Percentiles rank a stretch among this genome's conserved stretches.
Conservation (phyloP, 352 stramenopile genomes). For the Globisporangium nagaii region DNA sequence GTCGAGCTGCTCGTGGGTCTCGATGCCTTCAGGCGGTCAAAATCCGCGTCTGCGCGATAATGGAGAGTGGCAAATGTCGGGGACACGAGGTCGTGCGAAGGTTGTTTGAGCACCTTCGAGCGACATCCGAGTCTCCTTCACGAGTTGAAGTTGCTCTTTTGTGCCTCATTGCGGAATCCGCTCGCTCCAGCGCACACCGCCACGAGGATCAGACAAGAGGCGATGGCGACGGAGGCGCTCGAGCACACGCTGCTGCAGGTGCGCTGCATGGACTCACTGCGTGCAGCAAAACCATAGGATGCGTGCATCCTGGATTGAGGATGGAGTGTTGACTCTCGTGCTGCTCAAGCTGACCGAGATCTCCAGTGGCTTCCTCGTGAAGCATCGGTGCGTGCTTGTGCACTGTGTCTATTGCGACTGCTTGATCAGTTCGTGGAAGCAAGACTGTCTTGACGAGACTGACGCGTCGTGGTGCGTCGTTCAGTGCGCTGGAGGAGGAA, state of each 20-base stretch:
- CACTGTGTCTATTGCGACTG: too few species aligned
- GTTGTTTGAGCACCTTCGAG: too few species aligned
- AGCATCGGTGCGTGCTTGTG: constrained; percentile 7
- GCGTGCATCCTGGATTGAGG: too few species aligned
- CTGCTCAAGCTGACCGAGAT: constrained; percentile 10
- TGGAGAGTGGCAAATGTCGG: too few species aligned
- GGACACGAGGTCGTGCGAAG: too few species aligned
- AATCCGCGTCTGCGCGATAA: too few species aligned
- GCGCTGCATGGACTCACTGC: neutral
- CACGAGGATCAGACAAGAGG: constrained; percentile 1
- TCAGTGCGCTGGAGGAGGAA: constrained; percentile 52
- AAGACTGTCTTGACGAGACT: neutral
- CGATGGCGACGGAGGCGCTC: constrained; percentile 14
- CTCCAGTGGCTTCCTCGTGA: constrained; percentile 6
- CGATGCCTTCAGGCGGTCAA: too few species aligned
- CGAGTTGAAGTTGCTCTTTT: constrained; percentile 17
- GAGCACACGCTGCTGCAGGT: constrained; percentile 23
- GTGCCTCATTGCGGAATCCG: constrained; percentile 16
- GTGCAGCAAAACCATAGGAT: neutral
- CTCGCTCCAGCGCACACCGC: constrained; percentile 16
- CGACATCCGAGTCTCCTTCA: constrained; percentile 9
- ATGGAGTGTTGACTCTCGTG: neutral
- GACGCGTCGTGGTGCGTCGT: neutral
- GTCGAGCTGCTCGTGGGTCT: neutral
- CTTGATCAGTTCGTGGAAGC: too few species aligned